A percentile compares a stretch with the other conserved stretches of the same genome.
phyloP scores from a whole-genome alignment of 768 basidiomycete genomes.

The Cantharellus cinnabarinus region DNA sequence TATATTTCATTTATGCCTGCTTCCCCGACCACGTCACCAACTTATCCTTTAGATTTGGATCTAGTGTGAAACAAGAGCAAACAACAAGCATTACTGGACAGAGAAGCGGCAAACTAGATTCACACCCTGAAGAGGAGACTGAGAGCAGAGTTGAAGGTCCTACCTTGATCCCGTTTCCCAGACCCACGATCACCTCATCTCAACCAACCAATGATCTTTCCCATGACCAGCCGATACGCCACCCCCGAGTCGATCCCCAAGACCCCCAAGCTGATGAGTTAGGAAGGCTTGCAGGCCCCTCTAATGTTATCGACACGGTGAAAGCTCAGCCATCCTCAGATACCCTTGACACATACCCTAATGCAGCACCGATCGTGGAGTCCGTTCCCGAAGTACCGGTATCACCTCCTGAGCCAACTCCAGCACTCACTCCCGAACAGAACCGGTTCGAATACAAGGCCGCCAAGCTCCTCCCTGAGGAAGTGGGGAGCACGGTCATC shows the following conservation, averaged over 20 bases:
- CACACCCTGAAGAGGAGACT: too few relatives aligned
- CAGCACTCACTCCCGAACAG: neutral
- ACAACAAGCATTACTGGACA: too few relatives aligned
- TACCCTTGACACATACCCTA: neutral
- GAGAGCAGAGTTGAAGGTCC: too few relatives aligned
- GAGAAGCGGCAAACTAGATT: too few relatives aligned
- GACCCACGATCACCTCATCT: too few relatives aligned
- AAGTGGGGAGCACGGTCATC: conserved; percentile 54
- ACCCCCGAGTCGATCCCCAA: too few relatives aligned
- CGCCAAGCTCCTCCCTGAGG: conserved; percentile 16
- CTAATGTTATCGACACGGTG: neutral
- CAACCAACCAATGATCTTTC: too few relatives aligned
- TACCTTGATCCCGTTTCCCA: too few relatives aligned
- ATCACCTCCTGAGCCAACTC: neutral
- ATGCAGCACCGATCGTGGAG: neutral
- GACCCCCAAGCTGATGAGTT: neutral
- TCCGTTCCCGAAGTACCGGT: neutral
- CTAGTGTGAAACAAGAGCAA: too few relatives aligned
- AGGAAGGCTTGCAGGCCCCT: neutral
- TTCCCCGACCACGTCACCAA: too few relatives aligned
- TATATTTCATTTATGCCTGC: conserved; percentile 16
- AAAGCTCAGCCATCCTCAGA: neutral
- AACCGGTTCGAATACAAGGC: conserved; percentile 2
- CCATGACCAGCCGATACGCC: too few relatives aligned
- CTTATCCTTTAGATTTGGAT: too few relatives aligned